Base-by-base conservation (phyloP, 2,329 filamentous ascomycete genomes). In the Xylaria polymorpha region DNA sequence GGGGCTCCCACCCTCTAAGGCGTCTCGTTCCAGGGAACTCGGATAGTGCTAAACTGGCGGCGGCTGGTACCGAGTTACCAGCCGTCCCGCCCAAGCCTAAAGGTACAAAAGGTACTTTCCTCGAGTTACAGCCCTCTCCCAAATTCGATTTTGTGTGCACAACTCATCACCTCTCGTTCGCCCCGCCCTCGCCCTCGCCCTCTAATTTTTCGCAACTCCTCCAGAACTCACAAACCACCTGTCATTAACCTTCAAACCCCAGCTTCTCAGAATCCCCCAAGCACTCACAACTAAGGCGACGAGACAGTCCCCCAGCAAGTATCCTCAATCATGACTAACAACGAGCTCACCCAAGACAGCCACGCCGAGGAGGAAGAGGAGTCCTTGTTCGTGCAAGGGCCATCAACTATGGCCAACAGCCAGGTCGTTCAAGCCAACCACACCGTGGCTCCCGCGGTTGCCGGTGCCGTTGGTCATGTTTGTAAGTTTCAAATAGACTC, bases 1-100 rank as follows among this genome's bases (percentile, higher is more conserved):
- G 50, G 60, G 35, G 15, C 60, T 53, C 48, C 32, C 48, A 29
- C 12, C 61, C 41, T 56, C 61, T 58, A 43, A 58, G 44, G 44
- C 25, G 35, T 8, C 18, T 7, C 43, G 9, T 35, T 35, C 15
- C 10, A 41, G 53, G 15, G 62, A 46, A 57, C 15, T 43, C 25
- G 50, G 14, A 59, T 32, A 58, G 43, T n/a, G 37, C 53, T 48
- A 41, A 41, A 6, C 48, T 29, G 35, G 25, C 18, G 5, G 51
- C 29, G 43, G 43, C 32, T 25, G 20, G 25, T 29, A 39, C 41
- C 20, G n/a, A 44, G 20, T 25, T 44, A 20, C 41, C 25, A 41
- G 32, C 53, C 10, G 20, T 48, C 51, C 20, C 14, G 2, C 22
- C n/a, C 20, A 5, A 7, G 9, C 32, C 32, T 41, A 37, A 29